Evolutionary conservation across 2,329 filamentous ascomycete species (phyloP), one percentile per base, ranked within the genome.

Genomic region (Geosmithia morbida): DNA sequence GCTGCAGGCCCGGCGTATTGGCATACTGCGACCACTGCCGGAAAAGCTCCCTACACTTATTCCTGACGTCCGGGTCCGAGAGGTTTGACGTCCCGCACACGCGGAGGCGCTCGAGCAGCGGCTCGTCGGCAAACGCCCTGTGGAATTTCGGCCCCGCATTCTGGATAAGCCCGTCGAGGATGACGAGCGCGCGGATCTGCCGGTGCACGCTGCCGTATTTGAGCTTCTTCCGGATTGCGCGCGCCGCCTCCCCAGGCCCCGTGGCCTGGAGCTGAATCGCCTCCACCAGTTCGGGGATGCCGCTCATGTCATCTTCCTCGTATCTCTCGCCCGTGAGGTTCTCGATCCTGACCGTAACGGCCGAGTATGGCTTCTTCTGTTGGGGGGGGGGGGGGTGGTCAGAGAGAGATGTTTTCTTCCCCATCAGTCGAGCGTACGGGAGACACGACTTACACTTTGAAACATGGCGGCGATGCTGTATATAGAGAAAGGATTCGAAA

Each of bases 141-240:
- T 96, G 85, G 60, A 97, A 96, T 13, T 83, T 79, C 13, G 83
- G 74, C 1, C 90, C 90, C 2, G 88, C 89, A 67, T 98, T 98
- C 60, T 96, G 87, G 51, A 98, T 92, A 40, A 98, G 73, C 41
- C 86, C 89, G 61, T 98, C 92, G 2, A 98, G 76, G 45, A 98
- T 82, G 11, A 85, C 83, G 19, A 98, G 75, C 37, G 92, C 85
- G 50, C 92, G 80, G 33, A 97, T 74, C 64, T 98, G 92, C 45
- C 88, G 83, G 64, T 97, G 90, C n/a, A 86, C 74, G 58, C 81
- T 94, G 56, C 92, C 92, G 65, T 98, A 97, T 69, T 98, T 98
- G 74, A 98, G 78, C 71, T 97, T 97, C 77, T 98, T 98, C 51
- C 92, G 81, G 56, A 98, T 77, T 44, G 92, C 89, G 59, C 92